phyloP scores from a whole-genome alignment of 345 rosid genomes.

The Nasturtium officinale region DNA sequence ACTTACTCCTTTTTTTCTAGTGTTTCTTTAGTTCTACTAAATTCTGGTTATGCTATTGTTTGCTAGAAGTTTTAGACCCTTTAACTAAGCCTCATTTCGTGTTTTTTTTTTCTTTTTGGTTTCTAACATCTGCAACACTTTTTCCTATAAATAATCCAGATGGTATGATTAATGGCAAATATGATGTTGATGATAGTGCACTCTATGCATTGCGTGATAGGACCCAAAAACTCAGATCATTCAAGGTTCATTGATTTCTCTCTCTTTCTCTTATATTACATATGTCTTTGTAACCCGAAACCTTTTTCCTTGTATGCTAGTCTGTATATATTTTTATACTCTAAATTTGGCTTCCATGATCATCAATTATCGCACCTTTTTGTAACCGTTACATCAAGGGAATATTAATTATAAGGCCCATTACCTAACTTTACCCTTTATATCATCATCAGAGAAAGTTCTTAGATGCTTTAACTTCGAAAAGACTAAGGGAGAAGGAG shows the following conservation, averaged over 20 bases:
- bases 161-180: slow-evolving; percentile 35
- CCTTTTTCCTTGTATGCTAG: background rate
- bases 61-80: background rate
- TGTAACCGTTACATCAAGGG: background rate
- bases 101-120: background rate
- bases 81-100: background rate
- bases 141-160: slow-evolving; percentile 39
- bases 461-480: slow-evolving; percentile 62
- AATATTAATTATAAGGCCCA: background rate
- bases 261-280: slow-evolving; percentile 18
- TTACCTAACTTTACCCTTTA: slow-evolving; percentile 13
- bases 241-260: slow-evolving; percentile 57
- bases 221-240: slow-evolving; percentile 55
- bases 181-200: slow-evolving; percentile 44
- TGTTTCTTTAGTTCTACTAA: slow-evolving; percentile 9
- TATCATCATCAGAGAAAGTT: slow-evolving; percentile 59
- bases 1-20: background rate
- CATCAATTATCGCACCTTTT: background rate
- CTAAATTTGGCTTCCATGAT: background rate
- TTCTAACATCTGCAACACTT: slow-evolving; percentile 2
- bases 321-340: background rate
- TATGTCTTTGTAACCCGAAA: background rate
- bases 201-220: slow-evolving; percentile 57
- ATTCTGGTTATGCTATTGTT: background rate
- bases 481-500: slow-evolving; percentile 63